Evolutionary conservation across 805 yeast genomes (phyloP).

Genomic region (Saturnispora halmiae): DNA sequence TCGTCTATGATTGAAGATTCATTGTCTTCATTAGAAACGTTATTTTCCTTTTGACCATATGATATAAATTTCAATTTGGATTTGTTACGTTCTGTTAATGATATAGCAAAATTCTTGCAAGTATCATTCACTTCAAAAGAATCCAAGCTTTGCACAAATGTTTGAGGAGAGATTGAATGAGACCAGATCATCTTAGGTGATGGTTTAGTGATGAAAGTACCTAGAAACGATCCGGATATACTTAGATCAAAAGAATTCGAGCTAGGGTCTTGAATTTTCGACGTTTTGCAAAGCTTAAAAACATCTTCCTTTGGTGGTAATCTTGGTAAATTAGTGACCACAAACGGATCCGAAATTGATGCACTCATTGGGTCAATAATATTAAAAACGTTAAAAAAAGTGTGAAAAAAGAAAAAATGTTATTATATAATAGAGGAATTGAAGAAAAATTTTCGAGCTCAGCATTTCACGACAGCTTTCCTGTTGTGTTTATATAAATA

Average conservation of each 20-base stretch:
- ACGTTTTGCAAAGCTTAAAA: constrained; percentile 20
- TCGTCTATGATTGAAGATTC: constrained; percentile 25
- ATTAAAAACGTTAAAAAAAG: neutral
- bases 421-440: neutral
- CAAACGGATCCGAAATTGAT: constrained; percentile 25
- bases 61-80: constrained; percentile 21
- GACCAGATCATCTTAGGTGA: constrained; percentile 53
- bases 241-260: constrained; percentile 38
- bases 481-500: neutral
- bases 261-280: constrained; percentile 23
- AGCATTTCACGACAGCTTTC: neutral
- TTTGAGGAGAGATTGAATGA: constrained; percentile 41
- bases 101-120: constrained; percentile 25
- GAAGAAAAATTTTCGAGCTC: neutral
- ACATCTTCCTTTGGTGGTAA: constrained; percentile 20
- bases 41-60: constrained; percentile 16
- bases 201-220: constrained; percentile 44
- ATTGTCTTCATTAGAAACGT: constrained; percentile 4
- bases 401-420: neutral
- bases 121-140: constrained; percentile 23
- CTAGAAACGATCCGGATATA: constrained; percentile 44
- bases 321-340: constrained; percentile 28
- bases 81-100: constrained; percentile 30
- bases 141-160: constrained; percentile 36
- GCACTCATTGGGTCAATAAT: constrained; percentile 14